Evolutionary conservation across 257 asterid genomes (phyloP).

Genomic region (Gardenia jasminoides): DNA sequence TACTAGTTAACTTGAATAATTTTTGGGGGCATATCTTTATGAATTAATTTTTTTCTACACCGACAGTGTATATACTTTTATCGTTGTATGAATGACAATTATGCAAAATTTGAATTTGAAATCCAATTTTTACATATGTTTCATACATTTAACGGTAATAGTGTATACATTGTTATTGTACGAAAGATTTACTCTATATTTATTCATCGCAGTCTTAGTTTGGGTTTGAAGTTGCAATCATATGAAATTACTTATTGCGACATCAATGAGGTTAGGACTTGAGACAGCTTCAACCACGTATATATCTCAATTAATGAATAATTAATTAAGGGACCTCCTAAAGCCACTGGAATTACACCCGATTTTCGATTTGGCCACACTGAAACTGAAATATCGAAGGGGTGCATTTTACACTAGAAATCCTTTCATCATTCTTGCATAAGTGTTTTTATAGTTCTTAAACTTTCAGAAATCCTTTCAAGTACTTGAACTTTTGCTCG

Average conservation of each 20-base stretch:
- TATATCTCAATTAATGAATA: not conserved
- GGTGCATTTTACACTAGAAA: not conserved
- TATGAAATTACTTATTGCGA: not conserved
- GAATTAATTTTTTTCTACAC: too few species aligned
- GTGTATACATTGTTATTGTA: too few species aligned
- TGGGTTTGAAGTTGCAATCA: not conserved
- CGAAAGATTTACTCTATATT: not conserved
- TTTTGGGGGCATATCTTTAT: too few species aligned
- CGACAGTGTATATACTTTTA: too few species aligned
- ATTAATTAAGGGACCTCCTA: too few species aligned
- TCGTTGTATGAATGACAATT: too few species aligned
- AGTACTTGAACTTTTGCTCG: not conserved
- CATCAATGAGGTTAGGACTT: not conserved
- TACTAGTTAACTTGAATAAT: not conserved
- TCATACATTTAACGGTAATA: too few species aligned
- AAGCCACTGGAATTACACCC: not conserved
- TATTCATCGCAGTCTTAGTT: too few species aligned
- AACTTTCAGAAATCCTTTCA: not conserved
- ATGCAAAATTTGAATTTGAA: too few species aligned
- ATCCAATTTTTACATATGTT: too few species aligned
- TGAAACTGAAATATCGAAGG: not conserved
- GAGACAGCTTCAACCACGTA: not conserved
- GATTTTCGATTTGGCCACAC: slow-evolving; percentile 3
- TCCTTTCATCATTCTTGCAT: not conserved
- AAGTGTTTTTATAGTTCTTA: too few species aligned